Percentiles rank a stretch among this genome's conserved stretches.
phyloP scores from a whole-genome alignment of 306 rosid species.

The Rosa lucieae region DNA sequence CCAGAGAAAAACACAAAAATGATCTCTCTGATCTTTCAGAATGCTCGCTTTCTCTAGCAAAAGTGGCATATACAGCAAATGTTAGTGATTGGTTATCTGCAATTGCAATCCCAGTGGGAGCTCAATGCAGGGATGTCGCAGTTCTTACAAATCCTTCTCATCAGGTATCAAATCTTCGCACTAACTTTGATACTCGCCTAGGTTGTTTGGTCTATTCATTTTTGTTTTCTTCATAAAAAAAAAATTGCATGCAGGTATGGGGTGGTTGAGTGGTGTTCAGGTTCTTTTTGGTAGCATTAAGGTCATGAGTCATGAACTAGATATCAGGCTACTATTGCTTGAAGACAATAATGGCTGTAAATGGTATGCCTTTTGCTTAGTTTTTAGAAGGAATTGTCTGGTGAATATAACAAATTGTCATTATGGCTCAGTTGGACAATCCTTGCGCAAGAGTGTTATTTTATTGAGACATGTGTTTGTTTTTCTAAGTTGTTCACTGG shows the following conservation, averaged over 20 bases:
- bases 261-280: not conserved
- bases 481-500: not conserved
- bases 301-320: not conserved
- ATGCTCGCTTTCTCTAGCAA: slow-evolving; percentile 61
- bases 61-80: slow-evolving; percentile 52
- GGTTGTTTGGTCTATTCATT: not conserved
- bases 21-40: slow-evolving; percentile 34
- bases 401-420: not conserved
- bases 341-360: not conserved
- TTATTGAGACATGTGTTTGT: not conserved
- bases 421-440: not conserved
- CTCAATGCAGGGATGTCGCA: slow-evolving; percentile 76
- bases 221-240: not conserved
- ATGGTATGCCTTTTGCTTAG: not conserved
- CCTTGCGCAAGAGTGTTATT: not conserved
- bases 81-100: slow-evolving; percentile 67
- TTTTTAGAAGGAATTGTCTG: not conserved
- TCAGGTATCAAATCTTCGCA: slow-evolving; percentile 44
- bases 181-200: slow-evolving; percentile 6
- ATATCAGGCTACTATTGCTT: not conserved
- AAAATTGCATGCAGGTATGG: not conserved
- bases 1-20: slow-evolving; percentile 44
- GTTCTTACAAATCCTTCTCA: slow-evolving; percentile 47
- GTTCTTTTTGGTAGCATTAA: not conserved
- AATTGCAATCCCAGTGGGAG: slow-evolving; percentile 71